Evolutionary conservation across 2,329 filamentous ascomycete species (phyloP), one percentile per base, ranked within the genome.

Genomic region (Cryphonectria radicalis): DNA sequence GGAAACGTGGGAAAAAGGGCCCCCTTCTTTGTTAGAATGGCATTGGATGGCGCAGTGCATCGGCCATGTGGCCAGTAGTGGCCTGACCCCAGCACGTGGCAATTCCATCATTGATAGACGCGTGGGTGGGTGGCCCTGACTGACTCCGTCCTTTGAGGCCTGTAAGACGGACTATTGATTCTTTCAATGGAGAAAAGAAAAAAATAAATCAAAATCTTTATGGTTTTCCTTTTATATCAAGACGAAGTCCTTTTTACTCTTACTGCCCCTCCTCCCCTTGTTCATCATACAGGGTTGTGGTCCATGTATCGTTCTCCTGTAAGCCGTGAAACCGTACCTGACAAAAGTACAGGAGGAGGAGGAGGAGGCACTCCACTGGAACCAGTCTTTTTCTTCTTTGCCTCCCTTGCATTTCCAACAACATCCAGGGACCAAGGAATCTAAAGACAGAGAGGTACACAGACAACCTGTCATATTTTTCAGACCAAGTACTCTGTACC

Each of bases 31-130:
- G n/a, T 28, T 25, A 32, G 55, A 19, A 17, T 19, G 28, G 28
- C 55, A 6, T 25, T 19, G 55, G 8, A 17, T 8, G 28, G 28
- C 55, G 14, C 55, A 32, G 55, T 59, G 13, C 55, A 59, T 32
- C 25, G 55, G 55, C 55, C 55, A 59, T 35, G 28, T 59, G 55
- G 55, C 25, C 55, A 32, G 55, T 59, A 59, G 55, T 8, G 14
- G 55, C 55, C 19, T 17, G 55, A 32, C 55, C 55, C 55, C 55
- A 59, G 55, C 55, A 59, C 55, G 55, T 59, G 55, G 55, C 55
- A 59, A 59, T 59, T n/a, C 46, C 22, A 50, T 50, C 46, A 50
- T n/a, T 17, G 25, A 13, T 59, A 59, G 35, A 59, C 11, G 55
- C 25, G 25, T 32, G 28, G 10, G 46, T 50, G 19, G 46, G 46